phyloP scores from a whole-genome alignment of 1,139 yeast species.

The Saccharomyces hybrid region DNA sequence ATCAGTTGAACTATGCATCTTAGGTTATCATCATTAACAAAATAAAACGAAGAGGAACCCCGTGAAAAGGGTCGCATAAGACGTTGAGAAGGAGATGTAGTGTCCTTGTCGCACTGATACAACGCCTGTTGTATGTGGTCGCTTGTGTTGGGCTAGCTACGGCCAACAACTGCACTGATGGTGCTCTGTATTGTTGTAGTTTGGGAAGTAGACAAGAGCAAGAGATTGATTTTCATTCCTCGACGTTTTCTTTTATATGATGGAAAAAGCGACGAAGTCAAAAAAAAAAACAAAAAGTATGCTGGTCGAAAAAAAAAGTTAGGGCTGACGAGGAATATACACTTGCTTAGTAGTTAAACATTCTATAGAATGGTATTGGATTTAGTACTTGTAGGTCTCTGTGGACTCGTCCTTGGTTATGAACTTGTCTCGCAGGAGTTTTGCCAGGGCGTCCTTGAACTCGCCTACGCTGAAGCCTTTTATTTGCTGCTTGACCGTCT shows the following conservation, averaged over 20 bases:
- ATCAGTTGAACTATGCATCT: conserved; percentile 35
- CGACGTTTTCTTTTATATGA: background rate
- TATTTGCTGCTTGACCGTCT: conserved; percentile 11
- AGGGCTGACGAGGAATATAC: background rate
- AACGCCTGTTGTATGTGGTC: background rate
- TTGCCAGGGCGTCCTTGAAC: conserved; percentile 24
- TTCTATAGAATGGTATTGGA: background rate
- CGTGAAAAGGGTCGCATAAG: background rate
- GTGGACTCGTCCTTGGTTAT: conserved; percentile 7
- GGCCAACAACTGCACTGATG: background rate
- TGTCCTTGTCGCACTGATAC: background rate
- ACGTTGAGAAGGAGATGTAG: background rate
- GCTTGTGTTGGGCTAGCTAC: background rate
- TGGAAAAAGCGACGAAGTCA: background rate
- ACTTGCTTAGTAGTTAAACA: background rate
- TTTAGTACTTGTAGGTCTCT: background rate
- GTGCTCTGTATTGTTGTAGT: background rate
- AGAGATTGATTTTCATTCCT: background rate
- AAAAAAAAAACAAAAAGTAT: background rate
- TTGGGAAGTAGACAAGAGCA: background rate
- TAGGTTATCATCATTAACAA: conserved; percentile 24
- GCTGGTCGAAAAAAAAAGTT: background rate
- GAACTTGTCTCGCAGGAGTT: conserved; percentile 10
- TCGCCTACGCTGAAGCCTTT: conserved; percentile 29
- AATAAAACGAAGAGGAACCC: background rate